A percentile compares a stretch with the other conserved stretches of the same genome.
Conservation (phyloP, 2,329 filamentous ascomycete species). For the Macrophomina tecta region DNA sequence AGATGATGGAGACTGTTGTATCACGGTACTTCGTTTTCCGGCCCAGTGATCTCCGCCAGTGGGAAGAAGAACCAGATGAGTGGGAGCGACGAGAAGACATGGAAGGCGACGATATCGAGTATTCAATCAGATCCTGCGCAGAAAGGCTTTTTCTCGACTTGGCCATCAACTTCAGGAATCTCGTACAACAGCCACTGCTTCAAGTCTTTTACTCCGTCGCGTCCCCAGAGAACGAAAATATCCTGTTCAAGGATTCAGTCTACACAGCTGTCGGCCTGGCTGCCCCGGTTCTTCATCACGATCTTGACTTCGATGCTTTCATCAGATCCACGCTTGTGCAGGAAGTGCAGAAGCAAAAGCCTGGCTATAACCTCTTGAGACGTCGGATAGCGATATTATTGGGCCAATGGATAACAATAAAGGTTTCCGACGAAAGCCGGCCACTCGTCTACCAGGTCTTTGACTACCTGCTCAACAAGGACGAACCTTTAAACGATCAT, state of each 20-base stretch:
- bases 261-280: slow-evolving; percentile 92
- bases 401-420: slow-evolving; percentile 86
- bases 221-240: slow-evolving; percentile 66
- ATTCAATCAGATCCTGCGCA: slow-evolving; percentile 87
- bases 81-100: slow-evolving; percentile 93
- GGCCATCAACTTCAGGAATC: slow-evolving; percentile 83
- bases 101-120: slow-evolving; percentile 81
- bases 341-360: slow-evolving; percentile 74
- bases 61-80: slow-evolving; percentile 93
- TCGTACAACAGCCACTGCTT: slow-evolving; percentile 74
- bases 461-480: slow-evolving; percentile 79
- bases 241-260: slow-evolving; percentile 89
- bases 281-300: slow-evolving; percentile 73
- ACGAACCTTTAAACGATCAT: slow-evolving; percentile 82
- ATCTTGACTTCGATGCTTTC: slow-evolving; percentile 84
- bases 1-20: slow-evolving; percentile 84
- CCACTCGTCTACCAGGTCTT: slow-evolving; percentile 87
- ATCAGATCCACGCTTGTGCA: slow-evolving; percentile 74
- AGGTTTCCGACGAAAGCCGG: slow-evolving; percentile 70
- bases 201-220: slow-evolving; percentile 82
- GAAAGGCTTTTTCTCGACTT: slow-evolving; percentile 94
- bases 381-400: slow-evolving; percentile 87
- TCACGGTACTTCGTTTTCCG: slow-evolving; percentile 89
- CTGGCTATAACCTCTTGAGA: slow-evolving; percentile 80
- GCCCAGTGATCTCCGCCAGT: slow-evolving; percentile 82